phyloP scores from a whole-genome alignment of 2,329 filamentous ascomycete species.

The Xylariales sp. region DNA sequence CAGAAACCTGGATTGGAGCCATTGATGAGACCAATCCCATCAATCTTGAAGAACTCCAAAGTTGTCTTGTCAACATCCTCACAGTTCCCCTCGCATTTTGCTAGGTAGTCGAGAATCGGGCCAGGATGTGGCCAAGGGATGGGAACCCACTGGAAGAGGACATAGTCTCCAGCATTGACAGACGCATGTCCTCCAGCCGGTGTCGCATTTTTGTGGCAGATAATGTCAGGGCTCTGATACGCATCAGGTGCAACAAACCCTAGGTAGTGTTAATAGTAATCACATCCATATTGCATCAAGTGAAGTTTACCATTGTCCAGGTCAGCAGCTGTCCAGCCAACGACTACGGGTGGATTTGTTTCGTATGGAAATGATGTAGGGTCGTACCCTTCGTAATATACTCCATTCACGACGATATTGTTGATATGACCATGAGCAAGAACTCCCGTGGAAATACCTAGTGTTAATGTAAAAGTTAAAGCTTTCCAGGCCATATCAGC shows the following conservation, averaged over 20 bases:
- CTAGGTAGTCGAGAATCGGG: conserved; percentile 41
- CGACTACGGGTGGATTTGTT: conserved; percentile 20
- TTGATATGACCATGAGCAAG: conserved; percentile 23
- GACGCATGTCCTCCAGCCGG: conserved; percentile 34
- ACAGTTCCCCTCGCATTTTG: conserved; percentile 38
- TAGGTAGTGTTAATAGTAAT: conserved; percentile 24
- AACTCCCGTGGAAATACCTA: too few relatives aligned
- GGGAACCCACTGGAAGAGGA: conserved; percentile 43
- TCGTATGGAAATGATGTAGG: conserved; percentile 14
- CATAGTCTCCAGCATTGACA: conserved; percentile 38
- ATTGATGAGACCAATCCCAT: conserved; percentile 32
- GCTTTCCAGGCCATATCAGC: too few relatives aligned
- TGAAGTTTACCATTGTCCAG: too few relatives aligned
- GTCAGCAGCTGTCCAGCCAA: conserved; percentile 25
- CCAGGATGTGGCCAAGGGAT: conserved; percentile 47
- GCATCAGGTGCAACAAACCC: conserved; percentile 43
- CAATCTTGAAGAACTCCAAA: conserved; percentile 44
- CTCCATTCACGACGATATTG: conserved; percentile 20
- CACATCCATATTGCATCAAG: too few relatives aligned
- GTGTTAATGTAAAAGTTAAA: too few relatives aligned
- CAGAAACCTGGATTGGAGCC: conserved; percentile 29
- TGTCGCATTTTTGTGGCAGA: conserved; percentile 40
- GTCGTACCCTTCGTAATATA: conserved; percentile 20
- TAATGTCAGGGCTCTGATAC: conserved; percentile 38
- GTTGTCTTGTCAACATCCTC: conserved; percentile 33